Percentiles rank a stretch among this genome's conserved stretches.
Evolutionary conservation across 495 filamentous ascomycete genomes (phyloP).

Genomic region (Penicillium waksmanii): DNA sequence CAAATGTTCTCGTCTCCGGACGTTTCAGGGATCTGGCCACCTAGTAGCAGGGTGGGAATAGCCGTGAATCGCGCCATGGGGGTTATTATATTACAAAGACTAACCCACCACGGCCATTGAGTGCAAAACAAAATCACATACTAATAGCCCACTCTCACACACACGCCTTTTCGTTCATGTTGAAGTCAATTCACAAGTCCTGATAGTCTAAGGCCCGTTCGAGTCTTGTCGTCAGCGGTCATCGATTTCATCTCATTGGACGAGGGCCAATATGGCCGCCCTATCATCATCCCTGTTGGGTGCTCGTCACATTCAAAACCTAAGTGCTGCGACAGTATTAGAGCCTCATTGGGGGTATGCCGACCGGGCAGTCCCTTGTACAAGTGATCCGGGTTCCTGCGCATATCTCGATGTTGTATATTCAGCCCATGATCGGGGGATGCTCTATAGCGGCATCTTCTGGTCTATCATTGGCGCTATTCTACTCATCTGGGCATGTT

Average conservation of each 20-base stretch:
- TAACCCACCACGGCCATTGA: background rate
- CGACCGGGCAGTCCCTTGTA: slow-evolving; percentile 58
- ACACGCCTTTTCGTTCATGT: background rate
- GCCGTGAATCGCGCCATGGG: slow-evolving; percentile 1
- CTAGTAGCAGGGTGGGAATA: slow-evolving; percentile 1
- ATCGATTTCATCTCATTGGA: background rate
- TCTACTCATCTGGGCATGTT: slow-evolving; percentile 50
- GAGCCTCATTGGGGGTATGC: slow-evolving; percentile 67
- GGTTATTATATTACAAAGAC: background rate
- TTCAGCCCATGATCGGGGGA: slow-evolving; percentile 57
- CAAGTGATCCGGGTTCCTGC: slow-evolving; percentile 62
- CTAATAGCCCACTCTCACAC: background rate
- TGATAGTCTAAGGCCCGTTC: background rate
- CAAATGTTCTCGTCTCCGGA: slow-evolving; percentile 19
- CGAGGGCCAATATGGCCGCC: background rate
- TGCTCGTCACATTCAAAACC: slow-evolving; percentile 44
- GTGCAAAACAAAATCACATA: background rate
- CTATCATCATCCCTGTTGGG: slow-evolving; percentile 2
- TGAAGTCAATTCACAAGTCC: background rate
- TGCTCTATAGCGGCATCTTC: slow-evolving; percentile 64
- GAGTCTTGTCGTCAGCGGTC: background rate
- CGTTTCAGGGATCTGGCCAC: slow-evolving; percentile 2
- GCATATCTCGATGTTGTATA: slow-evolving; percentile 67
- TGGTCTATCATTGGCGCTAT: slow-evolving; percentile 60
- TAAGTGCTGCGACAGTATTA: slow-evolving; percentile 37